phyloP scores from a whole-genome alignment of 2,329 filamentous ascomycete genomes.

The Didymella keratinophila region DNA sequence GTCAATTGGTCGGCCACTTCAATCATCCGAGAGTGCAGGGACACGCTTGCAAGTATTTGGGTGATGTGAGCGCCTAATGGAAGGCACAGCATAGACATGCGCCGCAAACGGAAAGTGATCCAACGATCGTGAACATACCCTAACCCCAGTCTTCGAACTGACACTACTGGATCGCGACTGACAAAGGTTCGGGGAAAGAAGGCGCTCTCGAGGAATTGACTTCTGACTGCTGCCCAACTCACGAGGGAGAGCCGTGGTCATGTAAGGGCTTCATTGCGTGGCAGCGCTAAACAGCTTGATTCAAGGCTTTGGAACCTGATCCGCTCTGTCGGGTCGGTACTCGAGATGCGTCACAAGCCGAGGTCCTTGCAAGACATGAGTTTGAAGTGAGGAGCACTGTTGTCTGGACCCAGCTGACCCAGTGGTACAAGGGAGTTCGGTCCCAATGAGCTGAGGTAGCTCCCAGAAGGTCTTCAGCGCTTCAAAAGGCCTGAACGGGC shows the following conservation, averaged over 20 bases:
- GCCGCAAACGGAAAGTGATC: constrained; percentile 1
- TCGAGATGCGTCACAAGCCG: constrained; percentile 3
- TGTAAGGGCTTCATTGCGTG: constrained; percentile 7
- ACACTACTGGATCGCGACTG: not conserved
- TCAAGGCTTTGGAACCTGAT: not conserved
- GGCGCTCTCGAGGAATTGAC: not conserved
- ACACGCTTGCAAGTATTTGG: constrained; percentile 8
- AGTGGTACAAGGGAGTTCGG: constrained; percentile 1
- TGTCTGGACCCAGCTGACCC: not conserved
- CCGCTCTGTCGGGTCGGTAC: not conserved
- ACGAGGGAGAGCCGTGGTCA: constrained; percentile 3
- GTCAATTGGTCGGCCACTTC: not conserved
- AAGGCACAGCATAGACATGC: constrained; percentile 10
- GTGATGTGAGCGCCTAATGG: constrained; percentile 4
- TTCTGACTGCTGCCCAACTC: not conserved
- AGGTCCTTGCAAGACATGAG: constrained; percentile 8
- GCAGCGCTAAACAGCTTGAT: constrained; percentile 1
- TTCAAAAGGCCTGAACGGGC: not conserved
- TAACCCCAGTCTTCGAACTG: not conserved
- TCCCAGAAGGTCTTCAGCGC: not conserved
- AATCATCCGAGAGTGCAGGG: not conserved
- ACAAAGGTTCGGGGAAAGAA: not conserved
- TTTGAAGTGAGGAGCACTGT: constrained; percentile 10
- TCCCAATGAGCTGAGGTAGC: not conserved
- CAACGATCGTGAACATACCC: not conserved